Evolutionary conservation across 495 filamentous ascomycete species (phyloP), one percentile per base, ranked within the genome.

Genomic region (Cercophora sp.): DNA sequence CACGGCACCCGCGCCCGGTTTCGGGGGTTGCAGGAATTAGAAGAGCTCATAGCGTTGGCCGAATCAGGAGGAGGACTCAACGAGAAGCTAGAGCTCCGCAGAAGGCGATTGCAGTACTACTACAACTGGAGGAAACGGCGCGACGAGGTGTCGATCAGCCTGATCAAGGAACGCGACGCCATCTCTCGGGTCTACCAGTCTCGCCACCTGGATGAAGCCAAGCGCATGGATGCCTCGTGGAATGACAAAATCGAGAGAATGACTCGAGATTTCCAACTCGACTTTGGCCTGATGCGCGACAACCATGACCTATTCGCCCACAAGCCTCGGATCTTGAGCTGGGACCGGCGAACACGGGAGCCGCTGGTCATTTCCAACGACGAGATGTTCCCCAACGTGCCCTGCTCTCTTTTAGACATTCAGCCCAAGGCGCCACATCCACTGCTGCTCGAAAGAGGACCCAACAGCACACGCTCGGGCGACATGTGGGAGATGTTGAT

Each of bases 261-360:
- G 11, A 48, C 61, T 11, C 37, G 45, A 6, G 49, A 51, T 15
- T 24, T 54, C 8, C 43, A 55, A 23, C 52, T 52, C 35, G 45
- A 71, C 34, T 65, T 60, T 44, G 11, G 62, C 3, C 62, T 67
- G 11, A 54, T 62, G 34, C 70, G 68, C 37, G 79, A 83, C 58
- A 80, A 80, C 50, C 58, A 70, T 26, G 64, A 74, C 42, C 48
- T 68, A 15, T 69, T 73, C 15, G 54, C 54, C 8, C 70, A 73
- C 40, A 52, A 68, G 8, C 72, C 80, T 3, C 76, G 76, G 0
- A 31, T 77, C 4, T 67, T 89, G 1, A 51, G 68, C 43, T 89
- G 81, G 81, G 85, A 90, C 60, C 79, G 76, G 4, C 82, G 87
- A 22, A 69, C 66, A 6, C 27, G 60, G 27, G 80, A 84, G 57